Base-by-base conservation (phyloP, 345 rosid species). In the Alliaria petiolata region DNA sequence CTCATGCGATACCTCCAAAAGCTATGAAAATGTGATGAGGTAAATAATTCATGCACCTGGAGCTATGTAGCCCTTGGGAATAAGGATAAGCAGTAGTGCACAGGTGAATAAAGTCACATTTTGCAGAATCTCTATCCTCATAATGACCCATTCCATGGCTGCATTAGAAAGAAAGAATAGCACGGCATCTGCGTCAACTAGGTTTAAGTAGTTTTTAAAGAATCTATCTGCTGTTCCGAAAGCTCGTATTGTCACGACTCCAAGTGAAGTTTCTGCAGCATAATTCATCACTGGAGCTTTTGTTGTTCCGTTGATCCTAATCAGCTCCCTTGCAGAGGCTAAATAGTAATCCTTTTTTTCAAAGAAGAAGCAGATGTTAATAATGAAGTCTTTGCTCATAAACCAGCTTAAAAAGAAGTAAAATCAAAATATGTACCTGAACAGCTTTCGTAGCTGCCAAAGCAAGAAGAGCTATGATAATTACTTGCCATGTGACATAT, bases 281-380 rank as follows among this genome's bases (percentile, higher is more conserved):
- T 80, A 86, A 53, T 87, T 93, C 96, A 91, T 87, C 14, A 93
- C 85, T 6, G 98, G 98, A 60, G 98, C 96, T 73, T 93, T 93
- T 25, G 97, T 93, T 11, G 92, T 93, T 67, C 97, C 97, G 6
- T 85, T 93, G 62, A 93, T 91, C 73, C 98, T 79, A 47, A 86
- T 85, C 38, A 93, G 76, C 68, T 93, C 97, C 42, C 89, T 83
- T 7, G 98, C 95, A 26, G 98, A 78, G 11, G 92, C 84, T 71
- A 86, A 57, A 76, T 91, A 91, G 74, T 91, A 93, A 8, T 44
- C 85, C 98, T 12, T 39, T n/a, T 65, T 61, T 34, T 9, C 42
- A 55, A 33, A 60, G 53, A 61, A 62, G 45, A 68, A 59, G 50
- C 16, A 8, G 13, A n/a, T n/a, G 15, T 28, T 61, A 22, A 8